A percentile compares a stretch with the other conserved stretches of the same genome.
phyloP scores from a whole-genome alignment of 331 rosid genomes.

The Quercus phellos region DNA sequence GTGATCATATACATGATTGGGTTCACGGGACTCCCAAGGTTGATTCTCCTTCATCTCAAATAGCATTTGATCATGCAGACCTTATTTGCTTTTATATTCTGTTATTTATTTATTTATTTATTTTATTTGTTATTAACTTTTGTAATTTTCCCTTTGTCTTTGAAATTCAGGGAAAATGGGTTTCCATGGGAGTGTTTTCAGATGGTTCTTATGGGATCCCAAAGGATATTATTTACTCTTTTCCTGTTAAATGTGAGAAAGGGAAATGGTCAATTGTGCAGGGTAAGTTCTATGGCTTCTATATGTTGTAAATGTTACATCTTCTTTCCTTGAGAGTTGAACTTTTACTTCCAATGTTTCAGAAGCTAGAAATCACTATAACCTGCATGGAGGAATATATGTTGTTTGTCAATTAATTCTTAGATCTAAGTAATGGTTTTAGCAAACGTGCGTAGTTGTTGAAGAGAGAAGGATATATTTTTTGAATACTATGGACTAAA shows the following conservation, averaged over 20 bases:
- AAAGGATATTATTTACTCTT: constrained; percentile 78
- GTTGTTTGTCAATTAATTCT: not conserved
- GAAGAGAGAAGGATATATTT: too few species aligned
- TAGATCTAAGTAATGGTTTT: too few species aligned
- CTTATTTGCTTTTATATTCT: too few species aligned
- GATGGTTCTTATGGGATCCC: constrained; percentile 88
- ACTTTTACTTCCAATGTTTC: not conserved
- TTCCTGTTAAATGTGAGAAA: constrained; percentile 86
- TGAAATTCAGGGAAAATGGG: constrained; percentile 65
- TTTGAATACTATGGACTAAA: too few species aligned
- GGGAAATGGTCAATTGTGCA: constrained; percentile 87
- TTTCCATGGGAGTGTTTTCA: constrained; percentile 93
- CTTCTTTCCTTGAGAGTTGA: not conserved
- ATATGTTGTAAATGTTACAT: not conserved
- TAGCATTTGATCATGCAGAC: too few species aligned
- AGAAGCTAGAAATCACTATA: not conserved
- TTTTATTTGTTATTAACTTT: not conserved
- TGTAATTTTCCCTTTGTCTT: not conserved
- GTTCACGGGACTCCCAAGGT: constrained; percentile 95
- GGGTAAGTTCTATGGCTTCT: constrained; percentile 32
- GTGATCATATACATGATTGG: constrained; percentile 96
- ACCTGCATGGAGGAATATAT: not conserved
- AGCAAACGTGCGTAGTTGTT: not conserved
- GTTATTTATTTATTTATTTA: too few species aligned
- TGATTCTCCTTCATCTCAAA: constrained; percentile 1